These are phyloP conservation scores for Suzukiozyma palmioleophila DNA, from an alignment of 1,139 yeast genomes.

Conservation along the genomic window DNA sequence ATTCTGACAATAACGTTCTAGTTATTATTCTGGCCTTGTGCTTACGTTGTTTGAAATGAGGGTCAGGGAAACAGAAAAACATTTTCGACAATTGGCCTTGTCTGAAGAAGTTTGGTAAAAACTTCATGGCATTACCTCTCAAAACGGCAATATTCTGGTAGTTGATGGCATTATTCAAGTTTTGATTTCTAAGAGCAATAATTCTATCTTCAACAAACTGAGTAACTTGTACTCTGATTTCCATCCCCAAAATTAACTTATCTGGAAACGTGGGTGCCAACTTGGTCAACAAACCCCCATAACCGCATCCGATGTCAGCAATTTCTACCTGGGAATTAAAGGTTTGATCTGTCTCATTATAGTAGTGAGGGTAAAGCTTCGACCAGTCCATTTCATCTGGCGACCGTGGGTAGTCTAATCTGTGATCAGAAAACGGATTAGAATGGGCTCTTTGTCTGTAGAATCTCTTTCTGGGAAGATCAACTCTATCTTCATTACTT, in stretches of 20 bases:
- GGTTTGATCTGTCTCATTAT: slow-evolving; percentile 36
- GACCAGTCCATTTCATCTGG: slow-evolving; percentile 91
- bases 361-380: slow-evolving; percentile 60
- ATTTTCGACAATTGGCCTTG: slow-evolving; percentile 80
- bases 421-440: slow-evolving; percentile 94
- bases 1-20: slow-evolving; percentile 80
- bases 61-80: slow-evolving; percentile 98
- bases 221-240: slow-evolving; percentile 95
- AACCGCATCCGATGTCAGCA: slow-evolving; percentile 98
- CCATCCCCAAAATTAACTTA: slow-evolving; percentile 84
- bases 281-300: slow-evolving; percentile 85
- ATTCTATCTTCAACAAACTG: slow-evolving; percentile 95
- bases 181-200: slow-evolving; percentile 70
- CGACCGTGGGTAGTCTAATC: slow-evolving; percentile 75
- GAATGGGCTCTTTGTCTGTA: slow-evolving; percentile 98
- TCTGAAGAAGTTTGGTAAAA: slow-evolving; percentile 85
- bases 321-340: slow-evolving; percentile 66
- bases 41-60: slow-evolving; percentile 94
- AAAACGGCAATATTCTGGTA: slow-evolving; percentile 71
- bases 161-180: slow-evolving; percentile 21
- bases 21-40: slow-evolving; percentile 97
- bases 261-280: slow-evolving; percentile 76
- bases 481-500: slow-evolving; percentile 21
- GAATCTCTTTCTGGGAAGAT: slow-evolving; percentile 75
- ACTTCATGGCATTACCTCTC: slow-evolving; percentile 97